Base-by-base conservation (phyloP, 768 basidiomycete species). In the Phylloporus sp. region DNA sequence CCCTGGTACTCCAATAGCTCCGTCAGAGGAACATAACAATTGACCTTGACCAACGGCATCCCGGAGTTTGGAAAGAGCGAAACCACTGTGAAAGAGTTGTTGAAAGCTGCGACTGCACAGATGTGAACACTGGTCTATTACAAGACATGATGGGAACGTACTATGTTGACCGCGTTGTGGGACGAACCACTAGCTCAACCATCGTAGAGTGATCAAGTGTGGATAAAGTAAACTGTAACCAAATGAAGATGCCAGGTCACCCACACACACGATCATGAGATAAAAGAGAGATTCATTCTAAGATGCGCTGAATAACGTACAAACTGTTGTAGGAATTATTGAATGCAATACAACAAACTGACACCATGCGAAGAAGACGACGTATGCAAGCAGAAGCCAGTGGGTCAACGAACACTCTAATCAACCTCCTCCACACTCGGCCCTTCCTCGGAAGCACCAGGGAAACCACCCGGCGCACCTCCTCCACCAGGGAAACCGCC, bases 341-440 rank as follows among this genome's bases (percentile, higher is more conserved):
- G 38, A 28, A 51, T 65, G 56, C 38, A 49, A 48, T 63, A 66
- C 61, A 59, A 54, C 57, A 46, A 65, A 65, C 46, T 55, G 54
- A 53, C 58, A 58, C 40, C 46, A 65, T 67, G 65, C 65, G 49
- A 51, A 49, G 54, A 49, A 54, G 38, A 63, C 48, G 45, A 49
- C 50, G 42, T 37, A 57, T 52, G 55, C 60, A 52, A 55, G 41
- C 42, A 44, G 31, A 54, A 56, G 54, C 52, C 50, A 34, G 26
- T 26, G 24, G n/a, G 33, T 42, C 46, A 33, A n/a, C 39, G 35
- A 47, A 48, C 45, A 54, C 48, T 53, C 77, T 78, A 88, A 66
- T 88, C 85, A 58, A 92, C 91, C 72, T 93, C 90, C 76, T 94
- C 90, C 43, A 93, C 90, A 48, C 82, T 84, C 37, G 90, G 91